Conservation (phyloP, 345 rosid species). For the Litchi chinensis region DNA sequence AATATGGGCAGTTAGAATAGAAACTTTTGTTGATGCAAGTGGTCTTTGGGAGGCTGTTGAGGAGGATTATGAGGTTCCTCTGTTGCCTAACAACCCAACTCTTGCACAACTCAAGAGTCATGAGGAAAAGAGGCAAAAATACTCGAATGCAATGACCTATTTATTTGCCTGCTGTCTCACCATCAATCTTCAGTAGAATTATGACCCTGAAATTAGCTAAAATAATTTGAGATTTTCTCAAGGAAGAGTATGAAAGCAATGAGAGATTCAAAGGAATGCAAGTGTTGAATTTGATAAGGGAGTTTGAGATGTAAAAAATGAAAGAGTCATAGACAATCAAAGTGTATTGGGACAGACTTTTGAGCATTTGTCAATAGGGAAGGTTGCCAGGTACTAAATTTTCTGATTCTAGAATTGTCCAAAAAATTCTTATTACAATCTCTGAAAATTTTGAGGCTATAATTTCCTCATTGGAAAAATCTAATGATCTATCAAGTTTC, state of each 20-base stretch:
- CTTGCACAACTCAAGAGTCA: no score
- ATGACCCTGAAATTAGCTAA: not conserved
- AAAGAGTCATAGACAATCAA: not conserved
- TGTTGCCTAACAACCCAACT: no score
- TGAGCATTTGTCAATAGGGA: not conserved
- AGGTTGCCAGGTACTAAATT: constrained; percentile 10
- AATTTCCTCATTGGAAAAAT: not conserved
- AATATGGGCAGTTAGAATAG: not conserved
- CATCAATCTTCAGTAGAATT: not conserved
- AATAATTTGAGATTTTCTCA: constrained; percentile 2
- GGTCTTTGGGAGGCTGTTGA: no score
- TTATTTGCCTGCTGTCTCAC: not conserved
- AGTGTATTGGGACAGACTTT: not conserved
- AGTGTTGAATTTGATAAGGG: not conserved
- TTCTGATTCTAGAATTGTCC: not conserved
- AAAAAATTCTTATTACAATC: constrained; percentile 14
- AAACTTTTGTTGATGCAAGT: no score
- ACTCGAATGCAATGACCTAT: not conserved
- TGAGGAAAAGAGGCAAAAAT: not conserved
- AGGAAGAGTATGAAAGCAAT: constrained; percentile 8
- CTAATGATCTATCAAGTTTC: constrained; percentile 16
- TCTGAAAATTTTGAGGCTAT: not conserved
- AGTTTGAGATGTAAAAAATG: constrained; percentile 7
- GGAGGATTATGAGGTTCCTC: no score
- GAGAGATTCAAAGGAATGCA: not conserved